Conservation (phyloP, 1,284 basidiomycete genomes). For the Ganoderma sinense region DNA sequence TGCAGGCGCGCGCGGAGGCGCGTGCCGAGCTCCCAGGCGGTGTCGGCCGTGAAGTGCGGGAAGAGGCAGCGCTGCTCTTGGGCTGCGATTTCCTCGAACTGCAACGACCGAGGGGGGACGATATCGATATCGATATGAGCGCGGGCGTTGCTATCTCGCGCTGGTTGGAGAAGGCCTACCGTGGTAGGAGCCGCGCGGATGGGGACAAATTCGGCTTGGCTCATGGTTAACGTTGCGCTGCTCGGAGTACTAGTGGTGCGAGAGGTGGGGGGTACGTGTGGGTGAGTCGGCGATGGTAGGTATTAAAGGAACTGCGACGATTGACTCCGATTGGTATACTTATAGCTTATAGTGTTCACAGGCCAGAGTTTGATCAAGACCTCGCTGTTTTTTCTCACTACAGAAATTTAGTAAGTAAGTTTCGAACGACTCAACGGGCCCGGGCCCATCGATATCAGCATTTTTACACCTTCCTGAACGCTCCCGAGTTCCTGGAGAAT, state of each 20-base stretch:
- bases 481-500: too few species aligned
- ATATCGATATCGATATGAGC: not conserved
- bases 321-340: not conserved
- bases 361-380: too few species aligned
- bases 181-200: slow-evolving; percentile 29
- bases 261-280: too few species aligned
- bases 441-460: too few species aligned
- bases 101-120: slow-evolving; percentile 38
- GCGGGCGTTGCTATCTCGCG: too few species aligned
- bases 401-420: too few species aligned
- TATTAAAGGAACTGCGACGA: not conserved
- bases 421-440: too few species aligned
- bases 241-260: not conserved
- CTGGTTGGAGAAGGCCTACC: slow-evolving; percentile 25
- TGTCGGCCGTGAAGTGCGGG: slow-evolving; percentile 37
- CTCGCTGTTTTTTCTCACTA: too few species aligned
- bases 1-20: slow-evolving; percentile 39
- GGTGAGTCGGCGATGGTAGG: not conserved
- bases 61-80: slow-evolving; percentile 32
- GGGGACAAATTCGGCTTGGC: slow-evolving; percentile 13
- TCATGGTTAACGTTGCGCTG: too few species aligned
- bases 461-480: too few species aligned
- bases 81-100: slow-evolving; percentile 27
- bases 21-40: slow-evolving; percentile 43
- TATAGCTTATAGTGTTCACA: too few species aligned